phyloP scores from a whole-genome alignment of 2,329 filamentous ascomycete species.

The Diplodia corticola region DNA sequence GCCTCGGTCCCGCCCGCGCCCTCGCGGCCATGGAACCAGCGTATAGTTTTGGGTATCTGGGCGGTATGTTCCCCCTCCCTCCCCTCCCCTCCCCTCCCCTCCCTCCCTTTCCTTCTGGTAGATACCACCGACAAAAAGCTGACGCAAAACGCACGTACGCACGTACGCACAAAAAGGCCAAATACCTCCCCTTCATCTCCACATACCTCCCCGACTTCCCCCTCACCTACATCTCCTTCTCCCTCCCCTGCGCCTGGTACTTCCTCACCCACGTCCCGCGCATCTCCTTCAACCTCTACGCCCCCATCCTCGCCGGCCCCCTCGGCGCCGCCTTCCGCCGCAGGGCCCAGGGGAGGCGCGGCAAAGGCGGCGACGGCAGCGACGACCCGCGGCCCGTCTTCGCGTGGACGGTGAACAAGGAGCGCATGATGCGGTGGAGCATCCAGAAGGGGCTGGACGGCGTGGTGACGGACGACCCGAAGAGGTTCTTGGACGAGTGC shows the following conservation, averaged over 20 bases:
- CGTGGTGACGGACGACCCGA: constrained; percentile 82
- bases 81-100: background rate
- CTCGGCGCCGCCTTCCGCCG: constrained; percentile 66
- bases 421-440: constrained; percentile 78
- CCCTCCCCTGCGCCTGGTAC: constrained; percentile 65
- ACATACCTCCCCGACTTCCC: constrained; percentile 63
- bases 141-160: too few relatives aligned
- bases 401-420: constrained; percentile 85
- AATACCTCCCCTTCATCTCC: constrained; percentile 66
- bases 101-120: too few relatives aligned
- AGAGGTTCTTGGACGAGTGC: constrained; percentile 61
- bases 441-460: constrained; percentile 69
- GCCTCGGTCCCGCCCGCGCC: constrained; percentile 48
- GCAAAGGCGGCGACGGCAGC: too few relatives aligned
- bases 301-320: constrained; percentile 66
- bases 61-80: constrained; percentile 49
- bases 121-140: background rate
- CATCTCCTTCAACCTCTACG: constrained; percentile 76
- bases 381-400: constrained; percentile 61
- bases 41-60: constrained; percentile 83
- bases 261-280: constrained; percentile 66
- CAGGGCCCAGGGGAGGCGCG: constrained; percentile 56
- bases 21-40: constrained; percentile 64
- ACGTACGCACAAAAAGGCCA: constrained; percentile 49
- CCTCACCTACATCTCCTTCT: constrained; percentile 68